These are phyloP conservation scores for Beauveria caledonica DNA, from an alignment of 2,329 filamentous ascomycete genomes.

Conservation along the genomic window DNA sequence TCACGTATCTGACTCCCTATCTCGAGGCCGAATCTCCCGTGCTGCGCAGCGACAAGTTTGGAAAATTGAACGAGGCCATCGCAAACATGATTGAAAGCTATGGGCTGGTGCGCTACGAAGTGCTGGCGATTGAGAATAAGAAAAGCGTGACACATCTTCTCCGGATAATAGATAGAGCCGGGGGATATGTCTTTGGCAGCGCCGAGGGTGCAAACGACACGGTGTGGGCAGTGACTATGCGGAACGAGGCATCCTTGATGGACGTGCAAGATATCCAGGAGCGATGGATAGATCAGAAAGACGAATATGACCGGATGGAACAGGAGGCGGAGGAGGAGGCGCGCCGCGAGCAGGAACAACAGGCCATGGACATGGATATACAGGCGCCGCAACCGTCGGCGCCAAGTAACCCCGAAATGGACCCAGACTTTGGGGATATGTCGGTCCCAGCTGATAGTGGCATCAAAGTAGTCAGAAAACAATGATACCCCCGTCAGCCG, in stretches of 20 bases:
- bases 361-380: conserved; percentile 29
- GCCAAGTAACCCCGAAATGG: conserved; percentile 22
- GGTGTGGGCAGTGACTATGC: conserved; percentile 95
- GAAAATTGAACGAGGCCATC: conserved; percentile 76
- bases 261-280: conserved; percentile 89
- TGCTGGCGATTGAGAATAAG: conserved; percentile 92
- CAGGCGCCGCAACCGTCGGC: conserved; percentile 17
- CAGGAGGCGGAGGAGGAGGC: conserved; percentile 67
- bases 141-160: conserved; percentile 92
- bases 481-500: conserved; percentile 40
- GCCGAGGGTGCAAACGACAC: conserved; percentile 90
- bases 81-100: conserved; percentile 84
- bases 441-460: conserved; percentile 50
- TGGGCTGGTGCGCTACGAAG: conserved; percentile 83
- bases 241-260: conserved; percentile 63
- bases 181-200: conserved; percentile 85
- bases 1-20: conserved; percentile 72
- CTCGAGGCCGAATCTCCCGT: conserved; percentile 71
- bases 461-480: conserved; percentile 63
- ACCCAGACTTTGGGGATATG: conserved; percentile 45
- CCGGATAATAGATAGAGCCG: conserved; percentile 80
- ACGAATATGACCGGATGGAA: conserved; percentile 78
- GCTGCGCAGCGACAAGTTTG: conserved; percentile 66
- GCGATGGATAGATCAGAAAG: conserved; percentile 86
- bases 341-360: conserved; percentile 32